phyloP scores from a whole-genome alignment of 1,139 yeast genomes.

The Barnettozyma hawaiiensis region DNA sequence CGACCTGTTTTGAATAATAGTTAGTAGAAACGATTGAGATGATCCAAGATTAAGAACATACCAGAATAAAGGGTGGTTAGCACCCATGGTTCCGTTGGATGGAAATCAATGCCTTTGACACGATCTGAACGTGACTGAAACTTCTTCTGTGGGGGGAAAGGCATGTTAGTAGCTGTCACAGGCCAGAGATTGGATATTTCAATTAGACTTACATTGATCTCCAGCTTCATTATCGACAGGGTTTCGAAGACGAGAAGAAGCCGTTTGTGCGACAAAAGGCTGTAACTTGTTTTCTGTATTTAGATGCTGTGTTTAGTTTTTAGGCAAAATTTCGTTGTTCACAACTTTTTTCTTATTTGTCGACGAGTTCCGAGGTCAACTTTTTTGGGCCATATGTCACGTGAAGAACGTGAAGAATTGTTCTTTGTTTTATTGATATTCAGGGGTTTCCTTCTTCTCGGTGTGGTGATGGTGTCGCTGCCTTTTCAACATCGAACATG shows the following conservation, averaged over 20 bases:
- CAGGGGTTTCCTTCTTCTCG: neutral
- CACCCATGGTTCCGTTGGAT: slow-evolving; percentile 97
- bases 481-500: slow-evolving; percentile 20
- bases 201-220: slow-evolving; percentile 13
- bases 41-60: slow-evolving; percentile 27
- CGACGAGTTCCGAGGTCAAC: slow-evolving; percentile 4
- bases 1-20: slow-evolving; percentile 31
- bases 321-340: slow-evolving; percentile 13
- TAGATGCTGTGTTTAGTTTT: too few relatives aligned
- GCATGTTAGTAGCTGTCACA: slow-evolving; percentile 1
- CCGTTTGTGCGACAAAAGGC: neutral
- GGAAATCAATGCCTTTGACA: slow-evolving; percentile 96
- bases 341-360: slow-evolving; percentile 8
- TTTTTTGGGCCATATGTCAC: neutral
- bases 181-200: neutral
- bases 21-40: neutral
- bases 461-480: neutral
- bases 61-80: slow-evolving; percentile 83
- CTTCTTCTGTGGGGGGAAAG: slow-evolving; percentile 47
- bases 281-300: too few relatives aligned
- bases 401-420: neutral
- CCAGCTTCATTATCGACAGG: slow-evolving; percentile 13
- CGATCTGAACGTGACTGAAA: slow-evolving; percentile 88
- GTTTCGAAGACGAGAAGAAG: neutral
- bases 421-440: too few relatives aligned